These are phyloP conservation scores for Avena atlantica DNA, from an alignment of 176 grass and related monocot species.

Conservation along the genomic window DNA sequence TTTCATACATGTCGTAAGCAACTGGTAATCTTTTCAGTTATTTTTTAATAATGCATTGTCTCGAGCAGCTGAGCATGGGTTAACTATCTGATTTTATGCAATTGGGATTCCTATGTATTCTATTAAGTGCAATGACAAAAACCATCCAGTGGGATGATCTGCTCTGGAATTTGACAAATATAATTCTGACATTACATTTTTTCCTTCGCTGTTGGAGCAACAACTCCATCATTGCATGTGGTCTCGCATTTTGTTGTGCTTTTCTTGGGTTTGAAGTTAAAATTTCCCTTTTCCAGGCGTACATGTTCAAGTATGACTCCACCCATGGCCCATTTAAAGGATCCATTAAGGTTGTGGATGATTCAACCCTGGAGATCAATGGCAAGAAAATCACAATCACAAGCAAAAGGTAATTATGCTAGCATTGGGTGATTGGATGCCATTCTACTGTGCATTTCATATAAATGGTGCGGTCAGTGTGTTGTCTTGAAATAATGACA, in stretches of 20 bases:
- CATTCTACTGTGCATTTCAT: constrained; percentile 1
- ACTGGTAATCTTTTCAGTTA: not conserved
- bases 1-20: not conserved
- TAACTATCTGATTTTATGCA: not conserved
- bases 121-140: constrained; percentile 2
- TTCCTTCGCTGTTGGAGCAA: not conserved
- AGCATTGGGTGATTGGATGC: constrained; percentile 16
- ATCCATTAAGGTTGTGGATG: constrained; percentile 75
- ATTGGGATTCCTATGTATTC: constrained; percentile 1
- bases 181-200: not conserved
- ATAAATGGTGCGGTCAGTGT: not conserved
- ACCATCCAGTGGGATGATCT: not conserved
- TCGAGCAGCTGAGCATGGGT: not conserved
- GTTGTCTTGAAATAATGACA: constrained; percentile 4
- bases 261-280: constrained; percentile 23
- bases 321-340: constrained; percentile 90
- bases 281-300: constrained; percentile 63
- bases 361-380: constrained; percentile 88
- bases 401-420: constrained; percentile 79
- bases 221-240: constrained; percentile 13
- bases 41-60: not conserved
- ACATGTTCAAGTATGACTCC: constrained; percentile 99
- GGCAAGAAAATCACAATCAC: constrained; percentile 86
- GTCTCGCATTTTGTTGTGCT: not conserved
- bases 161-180: not conserved